A percentile compares a stretch with the other conserved stretches of the same genome.
Conservation (phyloP, 2,329 filamentous ascomycete genomes). For the Xylaria polymorpha region DNA sequence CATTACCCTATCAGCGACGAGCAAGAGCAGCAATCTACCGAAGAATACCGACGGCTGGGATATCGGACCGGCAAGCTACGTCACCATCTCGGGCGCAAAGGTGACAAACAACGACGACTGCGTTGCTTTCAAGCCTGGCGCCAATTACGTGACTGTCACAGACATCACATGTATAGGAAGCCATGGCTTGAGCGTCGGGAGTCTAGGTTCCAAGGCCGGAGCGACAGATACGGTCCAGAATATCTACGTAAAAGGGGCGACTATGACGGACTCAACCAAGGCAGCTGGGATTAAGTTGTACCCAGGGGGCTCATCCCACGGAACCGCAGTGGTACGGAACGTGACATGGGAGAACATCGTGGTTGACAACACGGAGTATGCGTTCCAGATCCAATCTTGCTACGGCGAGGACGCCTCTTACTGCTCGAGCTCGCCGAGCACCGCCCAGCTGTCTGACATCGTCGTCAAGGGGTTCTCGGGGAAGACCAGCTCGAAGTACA, state of each 20-base stretch:
- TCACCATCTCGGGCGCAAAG: conserved; percentile 25
- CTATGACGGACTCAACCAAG: conserved; percentile 33
- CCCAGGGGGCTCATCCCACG: conserved; percentile 28
- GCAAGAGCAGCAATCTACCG: conserved; percentile 32
- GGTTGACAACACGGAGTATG: conserved; percentile 35
- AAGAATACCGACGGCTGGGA: conserved; percentile 39
- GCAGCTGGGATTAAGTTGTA: conserved; percentile 35
- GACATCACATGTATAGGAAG: conserved; percentile 32
- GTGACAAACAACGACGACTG: conserved; percentile 36
- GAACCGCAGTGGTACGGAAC: conserved; percentile 30
- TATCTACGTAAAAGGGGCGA: conserved; percentile 29
- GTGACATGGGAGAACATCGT: conserved; percentile 35
- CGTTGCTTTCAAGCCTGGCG: conserved; percentile 34
- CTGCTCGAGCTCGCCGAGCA: conserved; percentile 29
- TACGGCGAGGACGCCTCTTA: conserved; percentile 29
- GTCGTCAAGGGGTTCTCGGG: conserved; percentile 30
- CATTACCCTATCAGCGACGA: conserved; percentile 24
- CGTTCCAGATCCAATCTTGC: conserved; percentile 37
- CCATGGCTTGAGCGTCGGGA: conserved; percentile 35
- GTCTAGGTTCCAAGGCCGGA: conserved; percentile 21
- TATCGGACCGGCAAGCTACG: conserved; percentile 31
- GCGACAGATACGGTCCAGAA: conserved; percentile 31
- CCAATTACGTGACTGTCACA: conserved; percentile 32
- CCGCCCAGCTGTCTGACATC: conserved; percentile 30
- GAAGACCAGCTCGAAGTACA: conserved; percentile 22